Base-by-base conservation (phyloP, 2,329 filamentous ascomycete species). In the Ascochyta lentis region DNA sequence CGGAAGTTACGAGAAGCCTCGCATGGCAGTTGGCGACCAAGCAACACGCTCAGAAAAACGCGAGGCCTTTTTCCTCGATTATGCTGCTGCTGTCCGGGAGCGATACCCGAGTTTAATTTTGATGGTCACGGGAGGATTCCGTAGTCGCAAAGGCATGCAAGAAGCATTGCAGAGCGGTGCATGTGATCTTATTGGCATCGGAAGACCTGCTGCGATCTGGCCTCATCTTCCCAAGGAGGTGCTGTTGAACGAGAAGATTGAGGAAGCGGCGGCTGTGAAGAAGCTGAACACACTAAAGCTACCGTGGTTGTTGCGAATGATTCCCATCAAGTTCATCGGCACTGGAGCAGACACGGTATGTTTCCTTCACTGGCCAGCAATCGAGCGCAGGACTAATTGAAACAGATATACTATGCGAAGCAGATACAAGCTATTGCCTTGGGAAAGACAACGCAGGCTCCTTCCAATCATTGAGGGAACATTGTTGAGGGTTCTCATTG, bases 51-150 rank as follows among this genome's bases (percentile, higher is more conserved):
- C 85, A 1, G 73, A 76, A 12, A 80, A 80, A 0, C 81, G 87
- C 7, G 87, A 90, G 63, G 85, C 86, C 0, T 90, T 88, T 77
- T 90, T 91, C 74, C 76, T 89, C 1, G 83, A 89, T 41, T 90
- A 89, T 59, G 84, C 75, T 0, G 44, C 84, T 13, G 63, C 69
- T 33, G 83, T 87, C 46, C 76, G 81, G 2, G 78, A 78, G 1
- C 35, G 43, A 9, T 62, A 54, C 35, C 64, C 63, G 0, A 43
- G 61, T 15, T 40, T 65, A 0, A 82, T 81, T 60, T 77, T 77
- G 2, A 86, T 84, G 63, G 76, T 87, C 19, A 86, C 84, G 0
- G 85, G 85, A n/a, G 85, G 84, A 0, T 74, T 87, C 56, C 77
- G 81, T 38, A 82, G 80, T 1, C 78, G 77, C 0, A 73, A 70